phyloP scores from a whole-genome alignment of 2,329 filamentous ascomycete genomes.

The Dryadomyces quercivorus region DNA sequence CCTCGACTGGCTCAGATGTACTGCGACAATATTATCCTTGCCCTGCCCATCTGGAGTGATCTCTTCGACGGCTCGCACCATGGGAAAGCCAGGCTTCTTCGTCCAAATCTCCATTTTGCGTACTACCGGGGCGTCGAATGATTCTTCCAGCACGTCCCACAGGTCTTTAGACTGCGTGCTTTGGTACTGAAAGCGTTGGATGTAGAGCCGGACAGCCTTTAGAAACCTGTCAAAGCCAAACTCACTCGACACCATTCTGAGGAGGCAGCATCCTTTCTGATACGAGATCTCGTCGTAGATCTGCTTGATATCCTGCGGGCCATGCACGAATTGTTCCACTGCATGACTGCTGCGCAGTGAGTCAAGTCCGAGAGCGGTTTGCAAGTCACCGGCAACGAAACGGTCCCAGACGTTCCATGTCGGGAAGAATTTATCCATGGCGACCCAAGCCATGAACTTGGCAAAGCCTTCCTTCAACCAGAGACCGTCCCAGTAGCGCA shows the following conservation, averaged over 20 bases:
- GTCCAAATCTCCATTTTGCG: not conserved
- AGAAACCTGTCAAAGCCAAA: not conserved
- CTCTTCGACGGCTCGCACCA: not conserved
- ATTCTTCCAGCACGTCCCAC: not conserved
- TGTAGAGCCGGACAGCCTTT: not conserved
- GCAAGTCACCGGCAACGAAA: not conserved
- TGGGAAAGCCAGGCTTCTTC: not conserved
- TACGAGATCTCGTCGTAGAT: not conserved
- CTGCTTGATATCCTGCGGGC: not conserved
- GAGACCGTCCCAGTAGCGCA: not conserved
- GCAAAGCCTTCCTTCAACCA: not conserved
- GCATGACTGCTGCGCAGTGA: not conserved
- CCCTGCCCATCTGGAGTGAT: not conserved
- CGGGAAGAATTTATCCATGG: not conserved
- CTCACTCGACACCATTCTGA: not conserved
- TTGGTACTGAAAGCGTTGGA: not conserved
- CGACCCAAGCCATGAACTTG: not conserved
- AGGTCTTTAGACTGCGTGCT: not conserved
- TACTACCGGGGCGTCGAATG: not conserved
- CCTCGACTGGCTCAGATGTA: not conserved
- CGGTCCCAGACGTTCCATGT: not conserved
- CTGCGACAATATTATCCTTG: not conserved
- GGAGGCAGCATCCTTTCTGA: not conserved
- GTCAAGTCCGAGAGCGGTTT: not conserved
- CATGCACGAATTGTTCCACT: not conserved